phyloP scores from a whole-genome alignment of 2,329 filamentous ascomycete genomes.

The Epichloe scottii region DNA sequence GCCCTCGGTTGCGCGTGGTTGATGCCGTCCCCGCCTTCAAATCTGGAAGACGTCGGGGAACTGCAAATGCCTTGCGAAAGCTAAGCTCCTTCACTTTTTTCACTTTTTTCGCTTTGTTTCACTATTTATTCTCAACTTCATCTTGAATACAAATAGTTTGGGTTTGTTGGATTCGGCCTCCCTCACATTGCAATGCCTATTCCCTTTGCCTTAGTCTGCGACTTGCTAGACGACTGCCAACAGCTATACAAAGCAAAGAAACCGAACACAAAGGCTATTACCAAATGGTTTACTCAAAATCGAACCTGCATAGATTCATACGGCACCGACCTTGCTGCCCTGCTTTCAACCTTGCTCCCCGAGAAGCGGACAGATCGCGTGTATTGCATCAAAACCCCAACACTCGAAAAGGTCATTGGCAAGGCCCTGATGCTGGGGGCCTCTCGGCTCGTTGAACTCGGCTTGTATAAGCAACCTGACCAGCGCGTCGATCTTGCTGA shows the following conservation, averaged over 20 bases:
- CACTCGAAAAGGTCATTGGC: constrained; percentile 54
- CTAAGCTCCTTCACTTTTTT: no score
- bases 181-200: constrained; percentile 40
- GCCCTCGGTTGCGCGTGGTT: not conserved
- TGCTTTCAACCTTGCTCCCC: constrained; percentile 67
- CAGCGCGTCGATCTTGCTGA: constrained; percentile 54
- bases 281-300: constrained; percentile 58
- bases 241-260: constrained; percentile 22
- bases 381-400: constrained; percentile 52
- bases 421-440: constrained; percentile 53
- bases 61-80: not conserved
- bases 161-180: not conserved
- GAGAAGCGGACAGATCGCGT: constrained; percentile 66
- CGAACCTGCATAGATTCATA: constrained; percentile 42
- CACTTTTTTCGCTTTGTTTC: no score
- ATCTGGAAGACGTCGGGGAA: no score
- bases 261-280: constrained; percentile 27
- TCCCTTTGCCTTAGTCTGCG: constrained; percentile 58
- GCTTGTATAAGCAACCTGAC: constrained; percentile 46
- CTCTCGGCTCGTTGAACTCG: constrained; percentile 47
- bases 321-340: constrained; percentile 44
- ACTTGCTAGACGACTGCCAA: constrained; percentile 59
- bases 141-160: not conserved
- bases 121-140: not conserved
- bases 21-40: no score